A percentile compares a stretch with the other conserved stretches of the same genome.
phyloP scores from a whole-genome alignment of 148 eudicot genomes.

The Rhododendron griersonianum region DNA sequence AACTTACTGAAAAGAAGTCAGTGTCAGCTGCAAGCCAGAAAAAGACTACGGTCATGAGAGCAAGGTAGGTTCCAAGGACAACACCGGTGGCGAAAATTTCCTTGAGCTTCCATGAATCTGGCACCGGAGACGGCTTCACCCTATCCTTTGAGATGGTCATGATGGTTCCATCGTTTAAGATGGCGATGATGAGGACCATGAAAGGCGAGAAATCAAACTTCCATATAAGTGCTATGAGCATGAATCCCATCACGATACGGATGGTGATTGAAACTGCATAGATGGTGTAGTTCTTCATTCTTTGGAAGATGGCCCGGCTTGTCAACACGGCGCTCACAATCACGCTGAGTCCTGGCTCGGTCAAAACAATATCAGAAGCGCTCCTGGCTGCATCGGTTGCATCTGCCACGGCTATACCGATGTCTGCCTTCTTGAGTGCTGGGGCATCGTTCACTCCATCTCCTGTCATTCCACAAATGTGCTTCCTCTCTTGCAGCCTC shows the following conservation, averaged over 20 bases:
- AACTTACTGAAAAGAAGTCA: slow-evolving; percentile 56
- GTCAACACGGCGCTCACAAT: slow-evolving; percentile 82
- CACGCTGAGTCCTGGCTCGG: slow-evolving; percentile 93
- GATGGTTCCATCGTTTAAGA: slow-evolving; percentile 89
- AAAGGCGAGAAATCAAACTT: slow-evolving; percentile 85
- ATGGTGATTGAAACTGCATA: slow-evolving; percentile 94
- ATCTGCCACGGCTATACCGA: slow-evolving; percentile 92
- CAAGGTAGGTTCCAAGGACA: slow-evolving; percentile 79
- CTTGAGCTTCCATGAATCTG: slow-evolving; percentile 92
- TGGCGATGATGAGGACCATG: slow-evolving; percentile 85
- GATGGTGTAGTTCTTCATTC: slow-evolving; percentile 98
- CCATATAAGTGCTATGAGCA: slow-evolving; percentile 80
- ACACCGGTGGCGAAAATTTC: slow-evolving; percentile 84
- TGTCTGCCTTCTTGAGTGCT: slow-evolving; percentile 86
- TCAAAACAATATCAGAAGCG: slow-evolving; percentile 87
- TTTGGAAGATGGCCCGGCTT: slow-evolving; percentile 89
- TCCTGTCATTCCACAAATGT: slow-evolving; percentile 96
- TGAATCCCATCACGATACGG: slow-evolving; percentile 82
- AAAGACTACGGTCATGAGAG: slow-evolving; percentile 62
- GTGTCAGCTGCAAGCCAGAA: slow-evolving; percentile 74
- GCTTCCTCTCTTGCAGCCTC: slow-evolving; percentile 84
- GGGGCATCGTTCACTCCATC: slow-evolving; percentile 99
- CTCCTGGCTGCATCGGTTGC: slow-evolving; percentile 94
- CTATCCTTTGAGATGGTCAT: slow-evolving; percentile 96
- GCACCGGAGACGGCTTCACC: slow-evolving; percentile 89